Percentiles rank a stretch among this genome's conserved stretches.
Evolutionary conservation across 805 yeast species (phyloP).

Genomic region (Nakazawaea populi): DNA sequence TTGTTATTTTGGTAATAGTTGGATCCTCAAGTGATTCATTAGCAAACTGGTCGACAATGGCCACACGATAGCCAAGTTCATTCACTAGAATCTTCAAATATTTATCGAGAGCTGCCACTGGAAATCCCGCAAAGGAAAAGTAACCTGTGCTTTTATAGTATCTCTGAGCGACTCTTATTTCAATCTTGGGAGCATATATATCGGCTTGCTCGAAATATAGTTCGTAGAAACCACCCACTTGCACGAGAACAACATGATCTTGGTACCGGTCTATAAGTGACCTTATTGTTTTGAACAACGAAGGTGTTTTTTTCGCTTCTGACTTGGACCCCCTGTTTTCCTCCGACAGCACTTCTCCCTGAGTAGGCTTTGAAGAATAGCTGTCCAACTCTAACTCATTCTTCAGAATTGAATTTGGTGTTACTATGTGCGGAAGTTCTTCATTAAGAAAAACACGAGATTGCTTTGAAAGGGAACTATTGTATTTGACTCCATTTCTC

Average conservation of each 20-base stretch:
- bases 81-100: constrained; percentile 72
- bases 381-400: background rate
- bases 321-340: too few species aligned
- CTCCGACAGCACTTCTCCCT: too few species aligned
- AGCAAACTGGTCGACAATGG: constrained; percentile 66
- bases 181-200: constrained; percentile 61
- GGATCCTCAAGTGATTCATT: constrained; percentile 12
- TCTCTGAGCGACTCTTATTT: constrained; percentile 62
- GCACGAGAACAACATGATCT: constrained; percentile 56
- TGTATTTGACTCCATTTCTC: background rate
- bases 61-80: constrained; percentile 66
- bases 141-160: constrained; percentile 33
- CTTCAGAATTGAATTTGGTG: background rate
- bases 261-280: constrained; percentile 8
- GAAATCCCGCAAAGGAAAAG: constrained; percentile 91
- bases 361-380: too few species aligned
- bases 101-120: constrained; percentile 61
- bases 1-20: constrained; percentile 38
- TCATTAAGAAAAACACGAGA: background rate
- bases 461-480: background rate
- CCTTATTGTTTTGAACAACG: constrained; percentile 5
- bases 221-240: constrained; percentile 85
- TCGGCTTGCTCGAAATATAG: constrained; percentile 87
- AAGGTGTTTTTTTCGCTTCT: background rate
- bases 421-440: background rate